A percentile compares a stretch with the other conserved stretches of the same genome.
Conservation (phyloP, 106 monocot species). For the Dendrobium nobile region DNA sequence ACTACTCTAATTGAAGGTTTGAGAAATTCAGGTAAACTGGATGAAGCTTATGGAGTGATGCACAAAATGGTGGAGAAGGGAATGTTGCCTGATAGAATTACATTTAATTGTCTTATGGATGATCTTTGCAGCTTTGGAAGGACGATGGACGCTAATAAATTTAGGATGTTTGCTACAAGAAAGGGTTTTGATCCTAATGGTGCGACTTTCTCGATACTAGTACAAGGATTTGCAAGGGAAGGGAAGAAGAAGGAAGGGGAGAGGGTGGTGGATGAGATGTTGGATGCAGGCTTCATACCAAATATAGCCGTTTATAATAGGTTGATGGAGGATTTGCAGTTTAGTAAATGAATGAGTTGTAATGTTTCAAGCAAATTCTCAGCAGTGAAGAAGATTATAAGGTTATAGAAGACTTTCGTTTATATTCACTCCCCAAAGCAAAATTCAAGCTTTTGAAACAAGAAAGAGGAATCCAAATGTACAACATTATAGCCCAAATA, state of each 20-base stretch:
- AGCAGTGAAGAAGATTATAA: no score
- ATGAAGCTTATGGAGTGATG: background rate
- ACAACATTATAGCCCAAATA: no score
- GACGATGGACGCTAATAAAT: constrained; percentile 41
- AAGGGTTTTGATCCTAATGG: constrained; percentile 53
- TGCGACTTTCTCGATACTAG: constrained; percentile 43
- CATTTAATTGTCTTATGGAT: constrained; percentile 61
- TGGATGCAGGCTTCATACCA: constrained; percentile 63
- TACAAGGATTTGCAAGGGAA: constrained; percentile 62
- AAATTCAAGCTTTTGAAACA: no score
- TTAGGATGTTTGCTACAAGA: constrained; percentile 32
- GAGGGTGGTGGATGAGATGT: constrained; percentile 73
- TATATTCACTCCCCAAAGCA: no score
- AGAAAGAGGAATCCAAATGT: no score
- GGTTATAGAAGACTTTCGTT: no score
- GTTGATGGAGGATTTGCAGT: constrained; percentile 42
- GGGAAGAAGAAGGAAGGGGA: constrained; percentile 63
- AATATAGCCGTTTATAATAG: constrained; percentile 74
- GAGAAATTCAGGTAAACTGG: constrained; percentile 39
- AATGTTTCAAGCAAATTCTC: no score
- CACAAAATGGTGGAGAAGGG: constrained; percentile 50
- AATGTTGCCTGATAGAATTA: constrained; percentile 52
- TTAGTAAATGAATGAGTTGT: background rate
- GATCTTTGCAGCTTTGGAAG: constrained; percentile 51
- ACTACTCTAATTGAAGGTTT: constrained; percentile 54